Conservation (phyloP, 2,329 filamentous ascomycete species). For the Thielaviopsis euricoi region DNA sequence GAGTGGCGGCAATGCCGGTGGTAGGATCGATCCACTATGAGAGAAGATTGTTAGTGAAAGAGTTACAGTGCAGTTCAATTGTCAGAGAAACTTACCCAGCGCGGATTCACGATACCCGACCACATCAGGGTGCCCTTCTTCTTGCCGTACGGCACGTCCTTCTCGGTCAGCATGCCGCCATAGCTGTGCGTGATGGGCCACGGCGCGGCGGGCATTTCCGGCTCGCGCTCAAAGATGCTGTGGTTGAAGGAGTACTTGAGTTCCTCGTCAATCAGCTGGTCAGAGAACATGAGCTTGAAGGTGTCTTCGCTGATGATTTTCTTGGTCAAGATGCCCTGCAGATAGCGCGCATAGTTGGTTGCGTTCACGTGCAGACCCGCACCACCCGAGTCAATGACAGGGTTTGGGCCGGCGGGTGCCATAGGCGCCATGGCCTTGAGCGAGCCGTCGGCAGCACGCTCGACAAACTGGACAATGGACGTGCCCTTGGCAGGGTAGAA, state of each 20-base stretch:
- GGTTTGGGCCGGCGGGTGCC: constrained; percentile 16
- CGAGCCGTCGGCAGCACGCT: constrained; percentile 10
- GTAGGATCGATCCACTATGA: constrained; percentile 22
- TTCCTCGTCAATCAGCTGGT: constrained; percentile 22
- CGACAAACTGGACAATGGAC: neutral
- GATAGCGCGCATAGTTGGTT: constrained; percentile 22
- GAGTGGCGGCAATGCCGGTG: constrained; percentile 23
- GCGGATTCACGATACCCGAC: constrained; percentile 25
- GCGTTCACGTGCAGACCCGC: constrained; percentile 27
- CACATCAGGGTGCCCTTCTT: constrained; percentile 27
- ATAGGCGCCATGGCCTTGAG: constrained; percentile 13
- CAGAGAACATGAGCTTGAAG: constrained; percentile 22
- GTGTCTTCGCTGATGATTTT: constrained; percentile 19
- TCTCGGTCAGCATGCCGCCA: constrained; percentile 23
- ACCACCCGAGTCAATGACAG: constrained; percentile 25
- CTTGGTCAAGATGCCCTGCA: constrained; percentile 20
- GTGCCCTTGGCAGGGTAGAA: constrained; percentile 20
- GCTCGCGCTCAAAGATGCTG: constrained; percentile 13
- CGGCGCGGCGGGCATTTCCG: constrained; percentile 20
- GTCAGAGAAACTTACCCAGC: constrained; percentile 22
- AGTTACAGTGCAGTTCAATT: neutral
- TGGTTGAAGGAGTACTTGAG: constrained; percentile 16
- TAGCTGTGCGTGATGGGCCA: constrained; percentile 23
- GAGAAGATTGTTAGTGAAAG: neutral
- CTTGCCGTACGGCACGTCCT: constrained; percentile 24